These are phyloP conservation scores for Starmerella geochares DNA, from an alignment of 805 yeast genomes.

Conservation along the genomic window DNA sequence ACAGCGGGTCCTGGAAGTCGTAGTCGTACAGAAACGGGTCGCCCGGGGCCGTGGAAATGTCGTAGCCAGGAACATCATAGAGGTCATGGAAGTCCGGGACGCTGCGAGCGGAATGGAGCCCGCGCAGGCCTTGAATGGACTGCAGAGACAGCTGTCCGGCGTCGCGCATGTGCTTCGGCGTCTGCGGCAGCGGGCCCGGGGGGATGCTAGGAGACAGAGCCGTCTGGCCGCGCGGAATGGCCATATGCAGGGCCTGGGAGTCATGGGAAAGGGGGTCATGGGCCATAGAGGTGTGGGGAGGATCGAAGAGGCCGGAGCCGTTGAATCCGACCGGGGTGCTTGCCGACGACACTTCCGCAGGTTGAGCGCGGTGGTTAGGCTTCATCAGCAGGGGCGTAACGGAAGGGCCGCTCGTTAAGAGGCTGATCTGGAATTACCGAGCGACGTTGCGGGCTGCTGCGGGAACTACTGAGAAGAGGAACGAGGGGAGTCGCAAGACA, in stretches of 20 bases:
- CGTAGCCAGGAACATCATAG: constrained; percentile 1
- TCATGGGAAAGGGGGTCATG: background rate
- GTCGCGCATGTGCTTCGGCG: constrained; percentile 1
- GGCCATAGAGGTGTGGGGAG: background rate
- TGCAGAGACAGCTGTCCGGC: background rate
- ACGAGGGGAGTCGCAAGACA: background rate
- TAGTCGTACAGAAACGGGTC: background rate
- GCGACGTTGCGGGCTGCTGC: background rate
- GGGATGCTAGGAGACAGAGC: constrained; percentile 2
- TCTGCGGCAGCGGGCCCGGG: constrained; percentile 2
- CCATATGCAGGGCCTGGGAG: constrained; percentile 3
- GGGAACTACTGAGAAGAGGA: background rate
- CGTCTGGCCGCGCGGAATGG: background rate
- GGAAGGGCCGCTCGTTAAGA: background rate
- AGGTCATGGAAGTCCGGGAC: constrained; percentile 3
- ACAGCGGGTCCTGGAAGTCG: constrained; percentile 11
- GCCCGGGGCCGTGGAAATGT: background rate
- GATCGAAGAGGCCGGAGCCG: background rate
- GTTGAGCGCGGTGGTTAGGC: constrained; percentile 1
- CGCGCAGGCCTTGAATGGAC: background rate
- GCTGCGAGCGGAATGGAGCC: constrained; percentile 2
- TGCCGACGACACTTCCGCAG: background rate
- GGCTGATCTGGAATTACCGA: background rate
- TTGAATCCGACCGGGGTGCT: background rate
- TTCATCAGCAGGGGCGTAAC: background rate